Percentiles rank a stretch among this genome's conserved stretches.
phyloP scores from a whole-genome alignment of 495 filamentous ascomycete genomes.

The Cryomyces antarcticus region DNA sequence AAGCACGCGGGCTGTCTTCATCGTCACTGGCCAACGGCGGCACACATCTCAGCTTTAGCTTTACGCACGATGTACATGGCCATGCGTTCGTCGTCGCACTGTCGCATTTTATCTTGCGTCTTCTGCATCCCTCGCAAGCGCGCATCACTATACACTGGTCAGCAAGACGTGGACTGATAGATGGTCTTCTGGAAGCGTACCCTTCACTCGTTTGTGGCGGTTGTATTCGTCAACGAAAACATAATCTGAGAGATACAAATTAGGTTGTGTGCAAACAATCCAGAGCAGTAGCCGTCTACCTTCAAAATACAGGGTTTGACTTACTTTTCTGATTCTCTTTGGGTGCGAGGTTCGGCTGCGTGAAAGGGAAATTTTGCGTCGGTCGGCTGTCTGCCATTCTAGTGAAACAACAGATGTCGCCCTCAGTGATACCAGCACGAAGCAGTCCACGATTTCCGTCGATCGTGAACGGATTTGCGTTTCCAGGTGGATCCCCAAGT shows the following conservation, averaged over 20 bases:
- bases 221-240: slow-evolving; percentile 99
- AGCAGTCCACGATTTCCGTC: too few relatives aligned
- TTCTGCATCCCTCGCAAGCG: slow-evolving; percentile 88
- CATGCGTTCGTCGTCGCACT: slow-evolving; percentile 94
- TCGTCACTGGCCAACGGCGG: slow-evolving; percentile 80
- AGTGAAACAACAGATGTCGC: too few relatives aligned
- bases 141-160: slow-evolving; percentile 58
- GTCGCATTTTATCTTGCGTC: slow-evolving; percentile 89
- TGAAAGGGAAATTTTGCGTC: too few relatives aligned
- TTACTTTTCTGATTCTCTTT: slow-evolving; percentile 16
- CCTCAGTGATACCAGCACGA: too few relatives aligned
- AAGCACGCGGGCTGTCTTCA: slow-evolving; percentile 34
- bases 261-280: too few relatives aligned
- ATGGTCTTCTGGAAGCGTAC: slow-evolving; percentile 26
- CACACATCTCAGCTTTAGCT: slow-evolving; percentile 81
- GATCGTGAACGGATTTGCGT: too few relatives aligned
- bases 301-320: slow-evolving; percentile 2
- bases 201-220: slow-evolving; percentile 89
- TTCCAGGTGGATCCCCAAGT: too few relatives aligned
- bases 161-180: slow-evolving; percentile 1
- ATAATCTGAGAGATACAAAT: slow-evolving; percentile 43
- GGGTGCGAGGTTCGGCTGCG: too few relatives aligned
- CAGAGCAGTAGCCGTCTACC: too few relatives aligned
- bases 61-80: slow-evolving; percentile 88
- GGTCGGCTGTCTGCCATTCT: too few relatives aligned